Evolutionary conservation across 192 early-diverging fungal genomes (phyloP).

Genomic region (Tieghemiomyces parasiticus): DNA sequence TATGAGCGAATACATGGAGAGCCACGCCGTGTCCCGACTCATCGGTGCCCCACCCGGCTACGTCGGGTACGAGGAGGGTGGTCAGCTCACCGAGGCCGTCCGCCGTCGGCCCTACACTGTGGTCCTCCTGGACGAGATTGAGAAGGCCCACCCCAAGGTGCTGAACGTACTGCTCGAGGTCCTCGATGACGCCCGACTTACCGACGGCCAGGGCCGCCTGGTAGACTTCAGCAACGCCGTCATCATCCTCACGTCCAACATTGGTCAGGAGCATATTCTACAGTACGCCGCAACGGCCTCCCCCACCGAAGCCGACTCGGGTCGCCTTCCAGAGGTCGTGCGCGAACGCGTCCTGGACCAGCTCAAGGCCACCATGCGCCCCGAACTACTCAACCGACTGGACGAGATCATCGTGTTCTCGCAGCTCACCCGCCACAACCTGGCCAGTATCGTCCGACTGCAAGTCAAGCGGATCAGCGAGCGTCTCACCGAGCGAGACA

Average conservation of each 20-base stretch:
- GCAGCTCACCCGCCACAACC: slow-evolving; percentile 41
- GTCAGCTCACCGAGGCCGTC: slow-evolving; percentile 89
- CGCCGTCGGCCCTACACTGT: slow-evolving; percentile 85
- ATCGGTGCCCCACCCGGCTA: slow-evolving; percentile 96
- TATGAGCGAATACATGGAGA: slow-evolving; percentile 98
- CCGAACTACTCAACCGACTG: slow-evolving; percentile 94
- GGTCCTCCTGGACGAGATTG: slow-evolving; percentile 95
- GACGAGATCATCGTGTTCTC: slow-evolving; percentile 86
- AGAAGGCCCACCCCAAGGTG: slow-evolving; percentile 85
- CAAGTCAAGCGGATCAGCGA: slow-evolving; percentile 44
- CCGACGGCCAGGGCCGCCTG: slow-evolving; percentile 81
- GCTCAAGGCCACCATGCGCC: slow-evolving; percentile 65
- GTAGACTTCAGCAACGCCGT: slow-evolving; percentile 94
- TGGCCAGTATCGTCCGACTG: slow-evolving; percentile 54
- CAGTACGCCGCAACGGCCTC: slow-evolving; percentile 9
- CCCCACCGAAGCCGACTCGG: slow-evolving; percentile 15
- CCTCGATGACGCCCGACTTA: slow-evolving; percentile 90
- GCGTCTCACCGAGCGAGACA: slow-evolving; percentile 62
- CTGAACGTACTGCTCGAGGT: slow-evolving; percentile 66
- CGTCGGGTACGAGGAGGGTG: slow-evolving; percentile 91
- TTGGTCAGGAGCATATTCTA: slow-evolving; percentile 51
- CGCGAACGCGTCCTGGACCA: slow-evolving; percentile 59
- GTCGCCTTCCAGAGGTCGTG: slow-evolving; percentile 21
- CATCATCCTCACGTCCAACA: slow-evolving; percentile 90
- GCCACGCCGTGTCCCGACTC: slow-evolving; percentile 71